Conservation (phyloP, 1,284 basidiomycete species). For the Sanghuangporus sanghuang region DNA sequence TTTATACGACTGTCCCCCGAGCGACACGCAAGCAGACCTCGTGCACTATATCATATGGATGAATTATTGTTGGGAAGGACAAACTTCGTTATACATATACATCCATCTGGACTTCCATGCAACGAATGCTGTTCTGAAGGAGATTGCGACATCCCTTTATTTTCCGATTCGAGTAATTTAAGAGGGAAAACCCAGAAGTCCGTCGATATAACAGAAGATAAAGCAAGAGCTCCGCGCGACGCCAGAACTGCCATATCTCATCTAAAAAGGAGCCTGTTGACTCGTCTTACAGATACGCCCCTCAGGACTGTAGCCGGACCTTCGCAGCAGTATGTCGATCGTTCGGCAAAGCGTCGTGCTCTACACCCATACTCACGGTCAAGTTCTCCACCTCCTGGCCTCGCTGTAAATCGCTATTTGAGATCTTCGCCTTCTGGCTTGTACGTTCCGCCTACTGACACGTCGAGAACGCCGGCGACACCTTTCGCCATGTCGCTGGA, state of each 20-base stretch:
- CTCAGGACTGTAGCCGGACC: background rate
- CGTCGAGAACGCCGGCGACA: background rate
- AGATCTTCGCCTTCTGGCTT: slow-evolving; percentile 1
- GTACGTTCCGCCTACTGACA: background rate
- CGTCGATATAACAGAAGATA: background rate
- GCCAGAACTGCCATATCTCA: slow-evolving; percentile 8
- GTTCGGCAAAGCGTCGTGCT: slow-evolving; percentile 61
- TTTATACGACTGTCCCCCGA: slow-evolving; percentile 51
- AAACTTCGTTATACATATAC: slow-evolving; percentile 63
- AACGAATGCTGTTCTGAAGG: slow-evolving; percentile 46
- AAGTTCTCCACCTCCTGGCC: slow-evolving; percentile 38
- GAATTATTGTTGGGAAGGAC: slow-evolving; percentile 61
- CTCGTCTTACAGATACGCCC: slow-evolving; percentile 11
- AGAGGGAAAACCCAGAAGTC: slow-evolving; percentile 1
- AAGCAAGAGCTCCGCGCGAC: background rate
- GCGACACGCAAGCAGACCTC: slow-evolving; percentile 62
- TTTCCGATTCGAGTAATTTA: slow-evolving; percentile 27
- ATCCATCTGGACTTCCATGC: slow-evolving; percentile 55
- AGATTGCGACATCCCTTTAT: slow-evolving; percentile 55
- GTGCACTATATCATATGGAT: slow-evolving; percentile 57
- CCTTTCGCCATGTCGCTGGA: background rate
- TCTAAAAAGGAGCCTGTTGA: slow-evolving; percentile 11
- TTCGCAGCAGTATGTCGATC: slow-evolving; percentile 46
- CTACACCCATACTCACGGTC: slow-evolving; percentile 41
- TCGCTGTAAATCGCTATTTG: slow-evolving; percentile 20